phyloP scores from a whole-genome alignment of 2,329 filamentous ascomycete species.

The Penicillium sp. region DNA sequence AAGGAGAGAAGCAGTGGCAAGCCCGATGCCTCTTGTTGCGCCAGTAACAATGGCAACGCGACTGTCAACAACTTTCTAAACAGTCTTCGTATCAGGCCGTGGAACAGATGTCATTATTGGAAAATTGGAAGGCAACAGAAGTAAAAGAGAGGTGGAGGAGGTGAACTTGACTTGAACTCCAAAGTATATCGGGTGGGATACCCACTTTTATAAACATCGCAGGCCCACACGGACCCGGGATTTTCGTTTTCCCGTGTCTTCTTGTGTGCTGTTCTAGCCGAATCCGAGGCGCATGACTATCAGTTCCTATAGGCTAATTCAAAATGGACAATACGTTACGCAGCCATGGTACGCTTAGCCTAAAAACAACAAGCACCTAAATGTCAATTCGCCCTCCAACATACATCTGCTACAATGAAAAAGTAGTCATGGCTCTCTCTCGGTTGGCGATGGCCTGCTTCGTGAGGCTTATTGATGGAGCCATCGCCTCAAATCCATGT shows the following conservation, averaged over 20 bases:
- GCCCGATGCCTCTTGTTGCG: conserved; percentile 23
- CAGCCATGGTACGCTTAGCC: neutral
- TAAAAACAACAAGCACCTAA: neutral
- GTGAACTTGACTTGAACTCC: neutral
- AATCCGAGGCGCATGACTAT: neutral
- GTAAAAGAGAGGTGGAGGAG: neutral
- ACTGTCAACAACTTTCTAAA: neutral
- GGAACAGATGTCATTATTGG: conserved; percentile 9
- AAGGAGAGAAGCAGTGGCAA: conserved; percentile 15
- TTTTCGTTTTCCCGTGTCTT: neutral
- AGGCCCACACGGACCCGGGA: neutral
- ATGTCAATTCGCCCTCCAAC: neutral
- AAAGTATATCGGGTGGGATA: neutral
- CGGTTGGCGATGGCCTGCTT: conserved; percentile 15
- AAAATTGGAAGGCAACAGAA: neutral
- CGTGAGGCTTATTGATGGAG: conserved; percentile 5
- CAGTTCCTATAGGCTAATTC: neutral
- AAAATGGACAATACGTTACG: neutral
- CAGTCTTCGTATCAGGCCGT: neutral
- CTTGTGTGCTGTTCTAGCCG: neutral
- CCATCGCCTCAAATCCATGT: conserved; percentile 42
- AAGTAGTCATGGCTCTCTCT: conserved; percentile 12
- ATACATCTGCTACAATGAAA: neutral
- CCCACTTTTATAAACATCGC: neutral
- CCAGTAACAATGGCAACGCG: conserved; percentile 21